Percentiles rank a stretch among this genome's conserved stretches.
phyloP scores from a whole-genome alignment of 163 green algal genomes.

The Chlorella variabilis region DNA sequence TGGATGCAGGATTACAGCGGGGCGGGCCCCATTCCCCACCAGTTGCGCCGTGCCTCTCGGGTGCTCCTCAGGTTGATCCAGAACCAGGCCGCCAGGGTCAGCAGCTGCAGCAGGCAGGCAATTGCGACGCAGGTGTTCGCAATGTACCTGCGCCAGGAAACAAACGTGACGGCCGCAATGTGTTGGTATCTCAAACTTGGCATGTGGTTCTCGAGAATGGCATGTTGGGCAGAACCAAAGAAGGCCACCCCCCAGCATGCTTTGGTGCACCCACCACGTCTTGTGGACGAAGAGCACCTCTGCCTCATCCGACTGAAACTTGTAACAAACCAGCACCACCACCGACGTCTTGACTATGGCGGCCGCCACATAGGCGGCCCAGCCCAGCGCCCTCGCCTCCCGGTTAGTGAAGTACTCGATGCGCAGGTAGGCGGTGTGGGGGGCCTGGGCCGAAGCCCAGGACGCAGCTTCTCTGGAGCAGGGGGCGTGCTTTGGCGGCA shows the following conservation, averaged over 20 bases:
- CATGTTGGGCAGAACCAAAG: no score
- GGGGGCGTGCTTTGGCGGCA: no score
- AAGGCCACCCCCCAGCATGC: not conserved
- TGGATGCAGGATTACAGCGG: no score
- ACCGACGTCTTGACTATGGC: not conserved
- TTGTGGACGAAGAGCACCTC: constrained; percentile 10
- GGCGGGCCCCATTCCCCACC: no score
- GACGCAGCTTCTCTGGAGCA: no score
- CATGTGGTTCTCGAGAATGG: no score
- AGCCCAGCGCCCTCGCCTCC: not conserved
- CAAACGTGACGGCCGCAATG: no score
- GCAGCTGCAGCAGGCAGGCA: not conserved
- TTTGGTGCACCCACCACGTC: not conserved
- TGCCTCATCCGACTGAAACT: not conserved
- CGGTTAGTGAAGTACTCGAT: constrained; percentile 21
- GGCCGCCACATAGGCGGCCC: not conserved
- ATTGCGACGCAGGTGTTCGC: not conserved
- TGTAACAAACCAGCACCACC: constrained; percentile 1
- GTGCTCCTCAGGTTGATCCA: not conserved
- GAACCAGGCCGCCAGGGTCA: not conserved
- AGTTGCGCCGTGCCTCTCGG: not conserved
- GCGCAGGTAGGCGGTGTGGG: not conserved
- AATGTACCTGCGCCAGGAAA: not conserved
- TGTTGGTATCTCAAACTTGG: no score
- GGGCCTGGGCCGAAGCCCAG: no score